Conservation (phyloP, 106 monocot genomes). For the Alisma plantagoaquatica region DNA sequence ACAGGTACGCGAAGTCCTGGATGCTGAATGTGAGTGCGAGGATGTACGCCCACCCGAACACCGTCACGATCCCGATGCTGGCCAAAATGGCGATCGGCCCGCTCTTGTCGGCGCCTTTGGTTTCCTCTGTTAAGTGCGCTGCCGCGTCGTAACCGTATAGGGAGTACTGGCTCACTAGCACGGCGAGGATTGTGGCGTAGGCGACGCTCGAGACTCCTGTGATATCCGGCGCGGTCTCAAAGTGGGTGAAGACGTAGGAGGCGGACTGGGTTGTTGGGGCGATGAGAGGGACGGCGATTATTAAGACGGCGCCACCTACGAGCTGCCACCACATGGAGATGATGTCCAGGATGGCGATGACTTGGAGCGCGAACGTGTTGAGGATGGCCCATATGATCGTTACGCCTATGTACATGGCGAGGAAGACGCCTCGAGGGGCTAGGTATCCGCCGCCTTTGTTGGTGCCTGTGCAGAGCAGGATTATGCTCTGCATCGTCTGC, state of each 20-base stretch:
- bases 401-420: constrained; percentile 59
- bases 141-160: constrained; percentile 86
- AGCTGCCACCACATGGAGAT: constrained; percentile 55
- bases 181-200: constrained; percentile 50
- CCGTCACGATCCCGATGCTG: constrained; percentile 67
- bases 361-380: constrained; percentile 78
- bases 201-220: constrained; percentile 56
- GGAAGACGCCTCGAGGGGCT: constrained; percentile 63
- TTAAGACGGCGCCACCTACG: constrained; percentile 53
- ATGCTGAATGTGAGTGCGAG: constrained; percentile 86
- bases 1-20: constrained; percentile 69
- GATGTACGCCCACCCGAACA: constrained; percentile 86
- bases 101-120: constrained; percentile 75
- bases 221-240: constrained; percentile 38
- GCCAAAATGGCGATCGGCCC: constrained; percentile 82
- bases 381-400: constrained; percentile 75
- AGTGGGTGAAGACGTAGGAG: constrained; percentile 71
- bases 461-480: constrained; percentile 65
- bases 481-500: constrained; percentile 71
- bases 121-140: constrained; percentile 87
- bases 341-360: constrained; percentile 66
- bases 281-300: constrained; percentile 66
- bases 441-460: constrained; percentile 74
- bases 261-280: constrained; percentile 48
- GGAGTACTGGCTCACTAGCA: constrained; percentile 80